Evolutionary conservation across 2,329 filamentous ascomycete species (phyloP).

Genomic region (Verticillium albo-atrum): DNA sequence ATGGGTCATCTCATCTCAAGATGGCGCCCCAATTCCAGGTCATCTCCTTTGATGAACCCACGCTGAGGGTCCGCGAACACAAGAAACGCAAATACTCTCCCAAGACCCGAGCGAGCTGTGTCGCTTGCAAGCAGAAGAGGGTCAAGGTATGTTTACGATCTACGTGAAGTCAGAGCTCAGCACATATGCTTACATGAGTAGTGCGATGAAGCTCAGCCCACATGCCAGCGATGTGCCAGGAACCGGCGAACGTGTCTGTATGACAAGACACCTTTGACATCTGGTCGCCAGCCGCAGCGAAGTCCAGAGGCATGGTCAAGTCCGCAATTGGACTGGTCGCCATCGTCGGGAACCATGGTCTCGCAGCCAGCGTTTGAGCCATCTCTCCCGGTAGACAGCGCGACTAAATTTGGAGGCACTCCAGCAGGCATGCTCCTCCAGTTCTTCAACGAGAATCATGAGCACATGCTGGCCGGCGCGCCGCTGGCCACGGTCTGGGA

Average conservation of each 20-base stretch:
- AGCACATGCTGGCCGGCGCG: slow-evolving; percentile 7
- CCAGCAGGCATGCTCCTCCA: slow-evolving; percentile 12
- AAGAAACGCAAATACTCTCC: slow-evolving; percentile 13
- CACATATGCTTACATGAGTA: background rate
- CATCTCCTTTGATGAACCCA: slow-evolving; percentile 3
- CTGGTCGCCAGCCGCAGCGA: background rate
- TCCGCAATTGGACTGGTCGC: background rate
- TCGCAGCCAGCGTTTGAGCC: slow-evolving; percentile 3
- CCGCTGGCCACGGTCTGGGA: slow-evolving; percentile 6
- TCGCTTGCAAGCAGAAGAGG: slow-evolving; percentile 4
- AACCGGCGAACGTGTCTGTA: slow-evolving; percentile 12
- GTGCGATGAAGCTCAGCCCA: slow-evolving; percentile 14
- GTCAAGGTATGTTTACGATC: background rate
- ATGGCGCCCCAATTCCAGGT: slow-evolving; percentile 9
- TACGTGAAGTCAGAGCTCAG: background rate
- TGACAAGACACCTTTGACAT: slow-evolving; percentile 1
- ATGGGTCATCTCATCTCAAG: background rate
- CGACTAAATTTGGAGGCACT: slow-evolving; percentile 9
- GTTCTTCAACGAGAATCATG: slow-evolving; percentile 10
- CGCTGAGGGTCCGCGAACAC: slow-evolving; percentile 8
- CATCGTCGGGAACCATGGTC: slow-evolving; percentile 2
- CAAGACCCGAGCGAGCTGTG: slow-evolving; percentile 12
- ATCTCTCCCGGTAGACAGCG: slow-evolving; percentile 5
- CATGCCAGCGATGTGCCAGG: slow-evolving; percentile 15
- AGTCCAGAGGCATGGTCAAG: background rate